phyloP scores from a whole-genome alignment of 129 eudicot species.

The Tagetes patula region DNA sequence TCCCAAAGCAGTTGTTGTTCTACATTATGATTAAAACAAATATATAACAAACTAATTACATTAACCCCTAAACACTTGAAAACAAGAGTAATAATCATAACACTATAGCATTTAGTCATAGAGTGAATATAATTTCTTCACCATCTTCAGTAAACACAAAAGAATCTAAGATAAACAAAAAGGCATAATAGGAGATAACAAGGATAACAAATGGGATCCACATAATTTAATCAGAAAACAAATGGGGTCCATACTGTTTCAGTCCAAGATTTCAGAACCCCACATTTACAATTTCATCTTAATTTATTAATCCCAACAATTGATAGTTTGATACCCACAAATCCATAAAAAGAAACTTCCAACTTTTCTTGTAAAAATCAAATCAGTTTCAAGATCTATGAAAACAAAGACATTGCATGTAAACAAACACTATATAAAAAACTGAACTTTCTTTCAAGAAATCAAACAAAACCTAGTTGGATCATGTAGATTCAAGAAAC shows the following conservation, averaged over 20 bases:
- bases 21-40: slow-evolving; percentile 48
- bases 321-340: slow-evolving; percentile 1
- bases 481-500: slow-evolving; percentile 21
- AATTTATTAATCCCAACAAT: slow-evolving; percentile 9
- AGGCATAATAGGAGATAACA: slow-evolving; percentile 39
- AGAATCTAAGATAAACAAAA: slow-evolving; percentile 21
- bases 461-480: slow-evolving; percentile 23
- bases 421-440: slow-evolving; percentile 5
- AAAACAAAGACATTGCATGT: slow-evolving; percentile 16
- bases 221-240: slow-evolving; percentile 32
- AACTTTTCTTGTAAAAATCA: not conserved
- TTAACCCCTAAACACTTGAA: slow-evolving; percentile 10
- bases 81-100: slow-evolving; percentile 1
- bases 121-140: slow-evolving; percentile 20
- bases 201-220: slow-evolving; percentile 51
- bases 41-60: slow-evolving; percentile 17
- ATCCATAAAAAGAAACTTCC: not conserved
- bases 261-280: slow-evolving; percentile 31
- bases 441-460: slow-evolving; percentile 10
- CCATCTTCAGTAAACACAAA: slow-evolving; percentile 15
- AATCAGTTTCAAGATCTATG: not conserved
- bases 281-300: slow-evolving; percentile 23
- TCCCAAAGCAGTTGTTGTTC: slow-evolving; percentile 38
- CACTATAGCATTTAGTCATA: slow-evolving; percentile 9
- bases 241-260: slow-evolving; percentile 47